phyloP scores from a whole-genome alignment of 495 filamentous ascomycete genomes.

The Paragyromitra xinjiangensis region DNA sequence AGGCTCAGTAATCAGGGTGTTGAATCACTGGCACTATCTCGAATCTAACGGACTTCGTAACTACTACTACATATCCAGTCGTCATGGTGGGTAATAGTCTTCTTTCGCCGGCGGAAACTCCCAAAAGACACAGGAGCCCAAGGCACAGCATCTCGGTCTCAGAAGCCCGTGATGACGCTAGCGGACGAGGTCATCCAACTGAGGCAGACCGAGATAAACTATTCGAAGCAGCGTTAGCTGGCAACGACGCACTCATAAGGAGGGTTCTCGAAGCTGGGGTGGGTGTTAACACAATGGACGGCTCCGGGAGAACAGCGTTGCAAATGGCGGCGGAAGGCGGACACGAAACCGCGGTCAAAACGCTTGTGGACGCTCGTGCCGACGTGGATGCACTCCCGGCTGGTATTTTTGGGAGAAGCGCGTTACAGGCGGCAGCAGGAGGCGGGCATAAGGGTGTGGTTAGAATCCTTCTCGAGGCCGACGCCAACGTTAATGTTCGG shows the following conservation, averaged over 20 bases:
- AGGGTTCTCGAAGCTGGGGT: slow-evolving; percentile 15
- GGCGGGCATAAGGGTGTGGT: slow-evolving; percentile 35
- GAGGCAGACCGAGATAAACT: slow-evolving; percentile 16
- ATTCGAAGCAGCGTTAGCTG: slow-evolving; percentile 32
- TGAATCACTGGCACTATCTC: slow-evolving; percentile 9
- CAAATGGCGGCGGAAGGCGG: slow-evolving; percentile 34
- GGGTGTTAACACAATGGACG: slow-evolving; percentile 15
- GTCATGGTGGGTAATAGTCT: slow-evolving; percentile 21
- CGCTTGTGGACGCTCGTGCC: slow-evolving; percentile 23
- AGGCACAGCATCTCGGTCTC: slow-evolving; percentile 35
- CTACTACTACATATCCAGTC: slow-evolving; percentile 10
- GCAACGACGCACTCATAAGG: slow-evolving; percentile 30
- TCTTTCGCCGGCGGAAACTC: slow-evolving; percentile 23
- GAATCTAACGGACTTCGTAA: slow-evolving; percentile 20
- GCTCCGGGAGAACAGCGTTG: slow-evolving; percentile 32
- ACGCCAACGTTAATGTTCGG: slow-evolving; percentile 20
- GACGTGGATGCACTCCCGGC: slow-evolving; percentile 25
- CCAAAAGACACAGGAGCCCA: slow-evolving; percentile 27
- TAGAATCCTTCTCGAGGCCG: slow-evolving; percentile 26
- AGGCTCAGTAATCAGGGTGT: slow-evolving; percentile 37
- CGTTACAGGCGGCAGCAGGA: slow-evolving; percentile 34
- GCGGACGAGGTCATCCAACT: not conserved
- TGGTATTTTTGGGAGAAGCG: slow-evolving; percentile 23
- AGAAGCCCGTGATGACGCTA: slow-evolving; percentile 27
- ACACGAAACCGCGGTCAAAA: slow-evolving; percentile 29